Evolutionary conservation across 768 basidiomycete species (phyloP).

Genomic region (Mycena polygramma): DNA sequence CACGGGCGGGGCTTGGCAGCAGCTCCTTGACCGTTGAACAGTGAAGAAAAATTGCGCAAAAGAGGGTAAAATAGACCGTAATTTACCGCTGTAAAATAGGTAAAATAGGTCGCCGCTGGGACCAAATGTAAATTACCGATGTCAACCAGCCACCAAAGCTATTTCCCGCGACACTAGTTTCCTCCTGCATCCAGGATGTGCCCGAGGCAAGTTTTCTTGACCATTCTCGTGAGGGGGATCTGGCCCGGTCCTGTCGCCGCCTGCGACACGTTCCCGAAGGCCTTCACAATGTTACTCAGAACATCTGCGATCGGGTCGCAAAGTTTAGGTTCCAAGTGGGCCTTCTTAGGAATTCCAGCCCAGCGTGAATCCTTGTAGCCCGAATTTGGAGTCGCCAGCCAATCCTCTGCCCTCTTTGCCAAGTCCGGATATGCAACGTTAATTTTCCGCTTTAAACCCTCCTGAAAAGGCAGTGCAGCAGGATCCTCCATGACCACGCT

Average conservation of each 20-base stretch:
- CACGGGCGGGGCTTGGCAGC: no score
- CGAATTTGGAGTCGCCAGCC: neutral
- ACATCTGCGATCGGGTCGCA: neutral
- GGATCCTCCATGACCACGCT: slow-evolving; percentile 1
- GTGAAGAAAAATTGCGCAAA: neutral
- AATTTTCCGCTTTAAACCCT: neutral
- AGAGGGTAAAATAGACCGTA: neutral
- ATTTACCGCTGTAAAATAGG: no score
- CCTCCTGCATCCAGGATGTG: no score
- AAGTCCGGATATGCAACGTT: slow-evolving; percentile 1
- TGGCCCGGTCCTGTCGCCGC: no score
- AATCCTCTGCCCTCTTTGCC: neutral
- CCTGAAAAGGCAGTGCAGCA: slow-evolving; percentile 4
- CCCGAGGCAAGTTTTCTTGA: no score
- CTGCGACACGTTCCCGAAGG: neutral
- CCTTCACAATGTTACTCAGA: neutral
- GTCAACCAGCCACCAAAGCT: no score
- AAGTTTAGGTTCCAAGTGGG: neutral
- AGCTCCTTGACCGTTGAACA: no score
- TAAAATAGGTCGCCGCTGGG: no score
- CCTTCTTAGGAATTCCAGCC: neutral
- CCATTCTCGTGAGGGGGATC: no score
- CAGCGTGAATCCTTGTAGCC: slow-evolving; percentile 7
- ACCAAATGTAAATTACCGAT: no score
- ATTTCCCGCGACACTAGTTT: slow-evolving; percentile 1